Evolutionary conservation across 176 grass and related monocot genomes (phyloP).

Genomic region (Ampelocalamus luodianensis): DNA sequence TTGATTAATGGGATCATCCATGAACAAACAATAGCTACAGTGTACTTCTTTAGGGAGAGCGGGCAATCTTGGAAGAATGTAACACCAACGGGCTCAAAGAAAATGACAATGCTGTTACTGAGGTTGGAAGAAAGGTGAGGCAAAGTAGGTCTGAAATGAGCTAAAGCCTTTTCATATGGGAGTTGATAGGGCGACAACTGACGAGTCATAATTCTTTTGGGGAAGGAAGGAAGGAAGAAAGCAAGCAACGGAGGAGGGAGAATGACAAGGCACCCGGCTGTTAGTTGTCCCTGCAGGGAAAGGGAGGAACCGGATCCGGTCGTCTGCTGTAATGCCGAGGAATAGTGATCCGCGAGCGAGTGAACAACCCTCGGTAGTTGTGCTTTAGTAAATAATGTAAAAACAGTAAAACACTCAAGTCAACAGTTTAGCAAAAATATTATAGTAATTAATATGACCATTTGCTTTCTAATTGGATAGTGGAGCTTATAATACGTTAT

Average conservation of each 20-base stretch:
- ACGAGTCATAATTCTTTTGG: not conserved
- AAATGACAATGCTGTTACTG: slow-evolving; percentile 15
- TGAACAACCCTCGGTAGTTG: too few species aligned
- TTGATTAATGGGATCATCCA: not conserved
- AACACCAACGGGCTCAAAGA: not conserved
- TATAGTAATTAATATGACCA: too few species aligned
- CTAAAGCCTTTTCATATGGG: slow-evolving; percentile 24
- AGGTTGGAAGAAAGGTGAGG: not conserved
- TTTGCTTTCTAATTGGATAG: too few species aligned
- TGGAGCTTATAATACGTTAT: too few species aligned
- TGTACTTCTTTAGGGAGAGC: not conserved
- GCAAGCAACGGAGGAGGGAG: not conserved
- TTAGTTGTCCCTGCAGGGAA: slow-evolving; percentile 23
- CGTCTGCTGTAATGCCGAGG: too few species aligned
- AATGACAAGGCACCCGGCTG: not conserved
- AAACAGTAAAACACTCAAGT: too few species aligned
- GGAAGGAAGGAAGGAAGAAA: not conserved
- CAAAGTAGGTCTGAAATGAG: slow-evolving; percentile 23
- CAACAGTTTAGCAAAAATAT: too few species aligned
- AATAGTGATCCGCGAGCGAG: too few species aligned
- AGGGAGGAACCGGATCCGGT: not conserved
- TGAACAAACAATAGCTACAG: not conserved
- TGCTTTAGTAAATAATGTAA: too few species aligned
- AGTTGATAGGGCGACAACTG: not conserved
- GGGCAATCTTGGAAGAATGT: not conserved